Evolutionary conservation across 441 rosid genomes (phyloP).

Genomic region (Biscutella laevigata): DNA sequence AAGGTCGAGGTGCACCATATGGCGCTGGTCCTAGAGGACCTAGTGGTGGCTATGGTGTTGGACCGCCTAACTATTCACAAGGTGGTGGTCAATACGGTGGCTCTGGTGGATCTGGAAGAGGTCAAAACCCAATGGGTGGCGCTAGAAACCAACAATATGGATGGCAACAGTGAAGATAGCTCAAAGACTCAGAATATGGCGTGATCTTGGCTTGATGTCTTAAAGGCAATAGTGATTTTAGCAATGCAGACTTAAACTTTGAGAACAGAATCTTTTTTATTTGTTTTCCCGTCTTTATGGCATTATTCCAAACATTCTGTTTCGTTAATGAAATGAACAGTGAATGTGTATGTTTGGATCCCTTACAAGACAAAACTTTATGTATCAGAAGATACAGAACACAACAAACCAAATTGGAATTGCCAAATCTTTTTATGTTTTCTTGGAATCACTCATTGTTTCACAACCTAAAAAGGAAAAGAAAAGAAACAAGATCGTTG

Average conservation of each 20-base stretch:
- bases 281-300: not conserved
- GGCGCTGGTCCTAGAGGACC: conserved; percentile 68
- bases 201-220: conserved; percentile 10
- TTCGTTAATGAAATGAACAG: not conserved
- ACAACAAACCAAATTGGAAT: conserved; percentile 2
- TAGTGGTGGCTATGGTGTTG: conserved; percentile 62
- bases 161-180: conserved; percentile 49
- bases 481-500: not conserved
- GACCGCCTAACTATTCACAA: conserved; percentile 69
- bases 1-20: conserved; percentile 35
- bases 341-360: not conserved
- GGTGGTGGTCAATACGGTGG: conserved; percentile 68
- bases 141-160: conserved; percentile 86
- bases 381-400: not conserved
- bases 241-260: not conserved
- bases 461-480: not conserved
- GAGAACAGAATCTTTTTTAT: not conserved
- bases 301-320: not conserved
- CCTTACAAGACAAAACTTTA: not conserved
- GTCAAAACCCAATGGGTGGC: conserved; percentile 80
- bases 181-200: not conserved
- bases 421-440: conserved; percentile 11
- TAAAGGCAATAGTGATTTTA: conserved; percentile 9
- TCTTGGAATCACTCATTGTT: conserved; percentile 6
- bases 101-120: conserved; percentile 62